Conservation (phyloP, 208 protist species). For the Trypanosoma conorhini region DNA sequence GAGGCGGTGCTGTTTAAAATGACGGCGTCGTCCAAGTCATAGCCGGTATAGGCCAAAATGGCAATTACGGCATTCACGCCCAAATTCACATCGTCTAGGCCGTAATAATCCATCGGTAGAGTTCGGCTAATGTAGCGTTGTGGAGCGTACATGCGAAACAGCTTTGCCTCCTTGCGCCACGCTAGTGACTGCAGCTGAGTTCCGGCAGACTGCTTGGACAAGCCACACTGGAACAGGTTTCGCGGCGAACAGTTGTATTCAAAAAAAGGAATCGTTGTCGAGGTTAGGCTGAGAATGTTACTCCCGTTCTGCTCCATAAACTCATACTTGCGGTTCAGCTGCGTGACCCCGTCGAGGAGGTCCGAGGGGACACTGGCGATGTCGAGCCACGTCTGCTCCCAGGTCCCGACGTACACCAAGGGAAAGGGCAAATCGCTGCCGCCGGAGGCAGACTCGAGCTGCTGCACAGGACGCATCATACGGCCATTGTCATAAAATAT, state of each 20-base stretch:
- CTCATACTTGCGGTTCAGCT: conserved; percentile 81
- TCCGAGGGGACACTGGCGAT: conserved; percentile 94
- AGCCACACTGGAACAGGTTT: conserved; percentile 99
- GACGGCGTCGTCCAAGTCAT: conserved; percentile 99
- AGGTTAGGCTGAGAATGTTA: conserved; percentile 97
- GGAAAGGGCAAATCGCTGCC: conserved; percentile 68
- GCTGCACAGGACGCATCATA: conserved; percentile 96
- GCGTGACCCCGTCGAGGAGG: conserved; percentile 71
- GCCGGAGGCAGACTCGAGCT: conserved; percentile 52
- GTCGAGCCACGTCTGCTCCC: conserved; percentile 98
- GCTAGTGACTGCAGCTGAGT: conserved; percentile 92
- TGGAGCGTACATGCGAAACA: conserved; percentile 97
- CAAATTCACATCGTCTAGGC: conserved; percentile 97
- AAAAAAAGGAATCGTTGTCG: conserved; percentile 99
- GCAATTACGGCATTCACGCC: conserved; percentile 99
- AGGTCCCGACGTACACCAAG: conserved; percentile 93
- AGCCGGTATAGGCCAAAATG: conserved; percentile 99
- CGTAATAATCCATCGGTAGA: conserved; percentile 92
- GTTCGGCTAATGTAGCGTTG: conserved; percentile 97
- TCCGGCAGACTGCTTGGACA: conserved; percentile 99
- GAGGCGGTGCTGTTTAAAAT: conserved; percentile 99
- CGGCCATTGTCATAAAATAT: conserved; percentile 93
- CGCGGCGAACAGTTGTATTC: conserved; percentile 99
- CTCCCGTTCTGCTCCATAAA: conserved; percentile 96
- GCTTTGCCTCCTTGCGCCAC: conserved; percentile 98